phyloP scores from a whole-genome alignment of 2,329 filamentous ascomycete genomes.

The Fusarium nelsonii region DNA sequence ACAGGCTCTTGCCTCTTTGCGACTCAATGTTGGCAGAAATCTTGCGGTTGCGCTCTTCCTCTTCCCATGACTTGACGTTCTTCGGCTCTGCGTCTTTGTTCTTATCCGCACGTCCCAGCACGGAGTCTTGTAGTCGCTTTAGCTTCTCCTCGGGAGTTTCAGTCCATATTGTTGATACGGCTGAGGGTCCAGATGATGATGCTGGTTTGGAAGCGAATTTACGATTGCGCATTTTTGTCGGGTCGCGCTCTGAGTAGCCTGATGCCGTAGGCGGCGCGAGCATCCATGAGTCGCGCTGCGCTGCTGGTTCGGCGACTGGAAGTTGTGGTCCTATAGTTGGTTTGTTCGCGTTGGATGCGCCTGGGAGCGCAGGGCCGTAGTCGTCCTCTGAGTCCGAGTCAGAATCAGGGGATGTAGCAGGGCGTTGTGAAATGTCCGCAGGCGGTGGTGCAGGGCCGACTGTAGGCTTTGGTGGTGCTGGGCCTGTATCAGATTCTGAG shows the following conservation, averaged over 20 bases:
- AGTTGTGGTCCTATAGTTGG: conserved; percentile 55
- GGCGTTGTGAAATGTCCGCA: conserved; percentile 42
- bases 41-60: conserved; percentile 64
- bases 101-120: conserved; percentile 75
- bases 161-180: conserved; percentile 82
- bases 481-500: conserved; percentile 53
- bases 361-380: conserved; percentile 71
- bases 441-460: conserved; percentile 54
- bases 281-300: conserved; percentile 88
- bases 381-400: conserved; percentile 63
- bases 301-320: conserved; percentile 56
- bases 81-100: conserved; percentile 57
- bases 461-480: conserved; percentile 52
- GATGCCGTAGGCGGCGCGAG: conserved; percentile 72
- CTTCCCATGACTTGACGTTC: conserved; percentile 60
- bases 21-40: conserved; percentile 66
- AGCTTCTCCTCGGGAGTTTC: conserved; percentile 92
- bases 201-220: conserved; percentile 79
- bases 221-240: conserved; percentile 83
- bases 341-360: conserved; percentile 61
- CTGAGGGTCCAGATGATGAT: conserved; percentile 50
- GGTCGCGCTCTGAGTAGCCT: conserved; percentile 75
- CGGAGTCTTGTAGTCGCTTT: conserved; percentile 81
- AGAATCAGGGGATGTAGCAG: conserved; percentile 52
- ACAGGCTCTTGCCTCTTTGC: conserved; percentile 68